Evolutionary conservation across 305 asterid species (phyloP).

Genomic region (Lippia alba): DNA sequence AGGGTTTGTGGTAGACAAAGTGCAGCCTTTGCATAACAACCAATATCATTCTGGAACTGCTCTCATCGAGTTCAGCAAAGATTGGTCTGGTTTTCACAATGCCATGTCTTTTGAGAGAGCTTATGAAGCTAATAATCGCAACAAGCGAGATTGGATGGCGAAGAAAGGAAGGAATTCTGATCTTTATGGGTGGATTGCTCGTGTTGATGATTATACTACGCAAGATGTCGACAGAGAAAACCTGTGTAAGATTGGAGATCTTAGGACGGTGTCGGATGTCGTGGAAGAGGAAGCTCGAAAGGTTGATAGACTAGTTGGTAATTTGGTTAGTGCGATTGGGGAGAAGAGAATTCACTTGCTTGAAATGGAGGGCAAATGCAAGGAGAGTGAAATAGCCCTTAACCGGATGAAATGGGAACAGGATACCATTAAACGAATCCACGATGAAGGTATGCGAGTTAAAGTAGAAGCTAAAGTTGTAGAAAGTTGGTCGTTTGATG

Average conservation of each 20-base stretch:
- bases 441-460: constrained; percentile 51
- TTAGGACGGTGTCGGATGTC: constrained; percentile 63
- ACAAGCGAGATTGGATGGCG: constrained; percentile 45
- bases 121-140: constrained; percentile 45
- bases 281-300: constrained; percentile 65
- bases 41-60: constrained; percentile 54
- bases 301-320: constrained; percentile 55
- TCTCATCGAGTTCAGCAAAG: constrained; percentile 47
- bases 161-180: constrained; percentile 36
- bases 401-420: constrained; percentile 52
- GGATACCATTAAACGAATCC: constrained; percentile 57
- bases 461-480: no score
- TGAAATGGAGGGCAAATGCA: constrained; percentile 58
- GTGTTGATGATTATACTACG: constrained; percentile 61
- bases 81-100: constrained; percentile 49
- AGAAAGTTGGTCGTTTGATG: no score
- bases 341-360: constrained; percentile 54
- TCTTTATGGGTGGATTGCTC: constrained; percentile 72
- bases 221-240: constrained; percentile 53
- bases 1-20: constrained; percentile 47
- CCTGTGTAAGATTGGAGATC: constrained; percentile 66
- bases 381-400: constrained; percentile 56
- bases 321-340: constrained; percentile 61
- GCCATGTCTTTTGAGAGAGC: constrained; percentile 52
- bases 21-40: constrained; percentile 46